Base-by-base conservation (phyloP, 306 rosid species). In the Boehmeria nivea region DNA sequence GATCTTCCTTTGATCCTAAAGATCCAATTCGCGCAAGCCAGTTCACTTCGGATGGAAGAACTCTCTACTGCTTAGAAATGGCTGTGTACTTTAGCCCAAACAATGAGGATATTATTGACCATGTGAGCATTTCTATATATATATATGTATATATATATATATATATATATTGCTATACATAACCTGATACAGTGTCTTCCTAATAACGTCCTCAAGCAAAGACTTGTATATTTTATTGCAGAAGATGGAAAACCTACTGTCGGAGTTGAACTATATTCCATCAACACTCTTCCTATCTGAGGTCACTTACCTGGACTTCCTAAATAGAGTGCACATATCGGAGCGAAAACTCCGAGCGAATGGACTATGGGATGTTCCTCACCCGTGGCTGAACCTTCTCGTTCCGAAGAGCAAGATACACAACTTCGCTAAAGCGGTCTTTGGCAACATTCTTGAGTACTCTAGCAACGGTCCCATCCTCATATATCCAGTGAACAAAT, bases 341-440 rank as follows among this genome's bases (percentile, higher is more conserved):
- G 86, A 75, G 77, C 64, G 22, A 70, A 75, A 81, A 67, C 79
- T 93, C 25, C 72, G 81, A 77, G 83, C 62, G 36, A 77, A 85
- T 63, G 94, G 88, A 27, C 71, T 87, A 42, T 87, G 89, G 96
- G 95, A 93, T 43, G 76, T 93, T 75, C 96, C 94, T 45, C 99
- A 87, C 56, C 99, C 99, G 18, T 93, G 99, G 99, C 66, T 93
- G 66, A 93, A 93, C 75, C 78, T 93, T 45, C 68, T 93, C 7
- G 54, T 93, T 49, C 96, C 94, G 14, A 83, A 69, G 43, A 81
- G 81, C 74, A 76, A 74, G 68, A 83, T 87, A 66, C 80, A 72
- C 40, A 68, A 58, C 43, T 87, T 87, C 54, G 77, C 82, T 58
- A 48, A 75, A 63, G 71, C 58, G 54, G 95, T 87, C 25, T 87